These are phyloP conservation scores for Prunus salicina DNA, from an alignment of 306 rosid genomes.

Conservation along the genomic window DNA sequence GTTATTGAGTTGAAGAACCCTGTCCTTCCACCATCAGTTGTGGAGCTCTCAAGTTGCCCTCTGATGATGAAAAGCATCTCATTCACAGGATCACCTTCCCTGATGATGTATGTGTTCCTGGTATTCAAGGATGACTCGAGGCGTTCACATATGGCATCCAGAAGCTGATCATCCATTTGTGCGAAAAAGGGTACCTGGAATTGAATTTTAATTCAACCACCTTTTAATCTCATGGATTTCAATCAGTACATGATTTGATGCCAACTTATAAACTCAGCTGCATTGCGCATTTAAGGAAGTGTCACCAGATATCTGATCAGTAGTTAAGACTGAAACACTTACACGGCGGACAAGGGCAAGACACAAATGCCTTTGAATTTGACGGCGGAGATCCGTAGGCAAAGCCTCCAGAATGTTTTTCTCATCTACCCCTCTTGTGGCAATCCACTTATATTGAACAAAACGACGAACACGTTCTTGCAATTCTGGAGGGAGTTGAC, in stretches of 20 bases:
- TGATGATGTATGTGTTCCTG: conserved; percentile 46
- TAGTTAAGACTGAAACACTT: conserved; percentile 18
- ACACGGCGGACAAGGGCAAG: conserved; percentile 79
- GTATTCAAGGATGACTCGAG: conserved; percentile 74
- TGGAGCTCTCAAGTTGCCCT: conserved; percentile 86
- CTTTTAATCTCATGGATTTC: not conserved
- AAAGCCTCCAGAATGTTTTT: conserved; percentile 63
- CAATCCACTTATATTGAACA: conserved; percentile 86
- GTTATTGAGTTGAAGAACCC: conserved; percentile 80
- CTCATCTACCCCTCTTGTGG: conserved; percentile 90
- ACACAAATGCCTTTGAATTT: conserved; percentile 87
- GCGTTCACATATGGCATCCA: conserved; percentile 92
- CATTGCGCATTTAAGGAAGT: not conserved
- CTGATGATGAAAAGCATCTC: conserved; percentile 88
- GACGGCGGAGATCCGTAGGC: conserved; percentile 79
- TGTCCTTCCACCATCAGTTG: conserved; percentile 79
- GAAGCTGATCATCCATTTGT: conserved; percentile 84
- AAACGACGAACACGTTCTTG: conserved; percentile 80
- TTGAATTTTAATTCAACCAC: not conserved
- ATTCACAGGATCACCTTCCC: conserved; percentile 86
- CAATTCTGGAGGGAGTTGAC: conserved; percentile 72
- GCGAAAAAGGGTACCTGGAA: conserved; percentile 82
- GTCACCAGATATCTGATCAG: not conserved
- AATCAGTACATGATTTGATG: not conserved
- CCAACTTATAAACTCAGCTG: not conserved